A percentile compares a stretch with the other conserved stretches of the same genome.
Conservation (phyloP, 78 protist genomes). For the Acrasis kona region DNA sequence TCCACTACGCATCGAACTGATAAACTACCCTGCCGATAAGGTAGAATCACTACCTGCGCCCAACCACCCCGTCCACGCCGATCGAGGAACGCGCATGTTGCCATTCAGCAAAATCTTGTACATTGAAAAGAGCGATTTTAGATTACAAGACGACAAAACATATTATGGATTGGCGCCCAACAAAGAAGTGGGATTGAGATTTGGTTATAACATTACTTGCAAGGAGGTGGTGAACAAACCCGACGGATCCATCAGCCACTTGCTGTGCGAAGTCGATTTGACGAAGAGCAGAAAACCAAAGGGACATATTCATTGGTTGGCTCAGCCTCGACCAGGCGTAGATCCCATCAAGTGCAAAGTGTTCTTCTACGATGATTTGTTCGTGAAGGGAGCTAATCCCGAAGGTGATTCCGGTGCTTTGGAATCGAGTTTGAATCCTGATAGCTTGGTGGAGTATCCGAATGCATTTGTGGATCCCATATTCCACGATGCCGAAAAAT, state of each 20-base stretch:
- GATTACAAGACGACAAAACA: constrained; percentile 8
- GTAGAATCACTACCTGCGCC: constrained; percentile 31
- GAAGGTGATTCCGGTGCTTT: constrained; percentile 40
- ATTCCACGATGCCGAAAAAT: background rate
- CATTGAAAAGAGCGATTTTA: constrained; percentile 79
- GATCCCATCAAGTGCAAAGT: background rate
- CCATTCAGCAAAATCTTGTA: constrained; percentile 41
- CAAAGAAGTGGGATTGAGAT: constrained; percentile 50
- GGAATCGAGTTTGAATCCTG: constrained; percentile 29
- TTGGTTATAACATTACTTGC: constrained; percentile 44
- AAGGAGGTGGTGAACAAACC: constrained; percentile 31
- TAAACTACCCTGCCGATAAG: constrained; percentile 17
- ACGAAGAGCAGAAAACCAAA: constrained; percentile 33
- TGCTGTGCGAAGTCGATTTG: constrained; percentile 38
- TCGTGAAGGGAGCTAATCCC: constrained; percentile 26
- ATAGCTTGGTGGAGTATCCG: constrained; percentile 22
- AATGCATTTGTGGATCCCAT: constrained; percentile 30
- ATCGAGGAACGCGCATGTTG: constrained; percentile 47
- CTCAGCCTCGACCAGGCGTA: constrained; percentile 9
- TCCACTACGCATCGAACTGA: constrained; percentile 57
- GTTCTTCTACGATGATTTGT: constrained; percentile 20
- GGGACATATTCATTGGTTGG: constrained; percentile 86
- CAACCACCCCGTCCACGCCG: constrained; percentile 61
- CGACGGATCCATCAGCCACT: constrained; percentile 33
- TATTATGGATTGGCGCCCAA: constrained; percentile 72